Base-by-base conservation (phyloP, 2,329 filamentous ascomycete species). In the Penicillium janthinellum region DNA sequence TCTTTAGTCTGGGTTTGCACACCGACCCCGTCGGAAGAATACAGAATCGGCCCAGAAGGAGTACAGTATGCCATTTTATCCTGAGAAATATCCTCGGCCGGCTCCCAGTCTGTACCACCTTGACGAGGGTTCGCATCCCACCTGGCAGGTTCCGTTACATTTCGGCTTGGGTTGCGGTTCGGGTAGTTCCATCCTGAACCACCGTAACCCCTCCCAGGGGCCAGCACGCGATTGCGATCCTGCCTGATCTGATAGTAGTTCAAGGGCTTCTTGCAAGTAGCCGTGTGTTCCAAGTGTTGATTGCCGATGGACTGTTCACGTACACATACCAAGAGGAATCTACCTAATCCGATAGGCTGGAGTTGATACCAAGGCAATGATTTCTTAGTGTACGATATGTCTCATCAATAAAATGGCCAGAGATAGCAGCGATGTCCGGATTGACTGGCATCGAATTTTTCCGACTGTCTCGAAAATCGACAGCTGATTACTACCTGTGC, bases 191-290 rank as follows among this genome's bases (percentile, higher is more conserved):
- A 53, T 37, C 34, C 25, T 38, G 25, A 20, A 15, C 31, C 15
- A 31, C 31, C 31, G 7, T 31, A 31, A 20, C 34, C 48, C 51
- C 22, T 25, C 20, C 1, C 20, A 20, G 20, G 20, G 20, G 20
- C 37, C 17, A 54, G 28, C 45, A 31, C 49, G 14, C 25, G 28
- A 38, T 54, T 44, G 37, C 31, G 28, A 54, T 39, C 45, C 25
- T 39, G 50, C 34, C 42, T 45, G 39, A 42, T 52, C 44, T 60
- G 38, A 39, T 54, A 44, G 39, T 39, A 20, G 55, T 37, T 54
- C 41, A 20, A 38, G 31, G 48, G 31, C 44, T 22, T 12, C 34
- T 39, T 56, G 44, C 38, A 61, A 56, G 58, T 37, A 56, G 53
- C 51, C 45, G 56, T 61, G 20, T 31, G 7, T 31, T 31, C 2